Evolutionary conservation across 2,329 filamentous ascomycete genomes (phyloP), one percentile per base, ranked within the genome.

Genomic region (Colletotrichum viniferum): DNA sequence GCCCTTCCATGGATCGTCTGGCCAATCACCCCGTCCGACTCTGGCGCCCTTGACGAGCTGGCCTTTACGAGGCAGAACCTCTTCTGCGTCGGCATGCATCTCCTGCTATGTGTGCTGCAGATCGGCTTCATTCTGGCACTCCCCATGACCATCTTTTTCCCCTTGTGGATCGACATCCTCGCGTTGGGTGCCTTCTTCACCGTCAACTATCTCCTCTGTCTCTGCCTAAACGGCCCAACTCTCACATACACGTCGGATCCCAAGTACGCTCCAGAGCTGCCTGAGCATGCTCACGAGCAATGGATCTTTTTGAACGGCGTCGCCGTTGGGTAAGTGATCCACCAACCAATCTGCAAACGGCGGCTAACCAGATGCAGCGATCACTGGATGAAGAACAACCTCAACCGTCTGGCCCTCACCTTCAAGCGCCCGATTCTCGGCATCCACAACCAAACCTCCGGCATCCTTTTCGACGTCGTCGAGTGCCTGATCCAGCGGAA

Each of bases 281-380:
- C 87, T 0, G 87, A 90, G 77, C 89, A 92, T 81, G 86, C 86
- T 10, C 87, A 91, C 71, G 94, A 96, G 84, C 90, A 92, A 79
- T 96, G 94, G 94, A 88, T 96, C 18, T 96, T 94, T 81, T 83
- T 96, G 69, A 96, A 96, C 79, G 94, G 94, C 2, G 92, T 96
- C 38, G 91, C 89, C 14, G 89, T 89, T 30, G 90, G 89, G 90
- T 92, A 84, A 76, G 88, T 85, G n/a, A 52, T 21, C 38, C 6
- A 16, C 58, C 58, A 38, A 43, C 7, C 9, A n/a, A 28, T 21
- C 60, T 38, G 7, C 13, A 65, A 55, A 58, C 69, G 16, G 28
- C 26, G 14, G 34, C 74, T 76, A 21, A 76, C 38, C 28, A 6
- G n/a, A 63, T 36, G 12, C 75, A 91, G 89, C 9, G 85, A 90